Conservation (phyloP, 140 eudicot species). For the Bidens hawaiensis region DNA sequence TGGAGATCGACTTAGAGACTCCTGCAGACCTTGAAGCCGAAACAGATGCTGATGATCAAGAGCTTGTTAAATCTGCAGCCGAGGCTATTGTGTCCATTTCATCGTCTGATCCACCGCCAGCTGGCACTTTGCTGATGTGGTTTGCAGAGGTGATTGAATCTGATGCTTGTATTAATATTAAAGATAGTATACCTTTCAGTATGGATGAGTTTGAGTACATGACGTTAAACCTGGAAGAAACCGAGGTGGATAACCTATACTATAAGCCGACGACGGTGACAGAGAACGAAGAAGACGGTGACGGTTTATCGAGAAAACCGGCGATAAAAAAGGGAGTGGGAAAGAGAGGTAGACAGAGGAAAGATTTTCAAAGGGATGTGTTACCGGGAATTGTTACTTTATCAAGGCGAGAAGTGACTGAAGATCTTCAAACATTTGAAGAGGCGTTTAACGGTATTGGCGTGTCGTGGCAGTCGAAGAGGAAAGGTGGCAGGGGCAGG, state of each 20-base stretch:
- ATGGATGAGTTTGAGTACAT: constrained; percentile 78
- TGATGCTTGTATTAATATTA: not conserved
- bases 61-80: constrained; percentile 49
- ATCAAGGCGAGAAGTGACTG: constrained; percentile 70
- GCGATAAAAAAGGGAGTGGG: constrained; percentile 43
- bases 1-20: constrained; percentile 63
- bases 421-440: constrained; percentile 79
- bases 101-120: constrained; percentile 18
- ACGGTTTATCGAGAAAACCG: constrained; percentile 25
- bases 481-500: constrained; percentile 50
- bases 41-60: constrained; percentile 26
- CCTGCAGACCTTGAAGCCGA: constrained; percentile 47
- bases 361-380: constrained; percentile 76
- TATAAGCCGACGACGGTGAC: constrained; percentile 17
- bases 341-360: constrained; percentile 57
- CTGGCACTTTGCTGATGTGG: constrained; percentile 48
- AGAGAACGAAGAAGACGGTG: constrained; percentile 26
- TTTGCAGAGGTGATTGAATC: constrained; percentile 55
- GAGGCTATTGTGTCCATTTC: constrained; percentile 69
- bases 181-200: constrained; percentile 44
- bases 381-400: constrained; percentile 74
- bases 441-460: constrained; percentile 59
- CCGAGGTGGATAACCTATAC: constrained; percentile 6
- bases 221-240: constrained; percentile 41
- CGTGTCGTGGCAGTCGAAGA: constrained; percentile 43